These are phyloP conservation scores for Ogataea paradorogensis DNA, from an alignment of 805 yeast genomes.

Conservation along the genomic window DNA sequence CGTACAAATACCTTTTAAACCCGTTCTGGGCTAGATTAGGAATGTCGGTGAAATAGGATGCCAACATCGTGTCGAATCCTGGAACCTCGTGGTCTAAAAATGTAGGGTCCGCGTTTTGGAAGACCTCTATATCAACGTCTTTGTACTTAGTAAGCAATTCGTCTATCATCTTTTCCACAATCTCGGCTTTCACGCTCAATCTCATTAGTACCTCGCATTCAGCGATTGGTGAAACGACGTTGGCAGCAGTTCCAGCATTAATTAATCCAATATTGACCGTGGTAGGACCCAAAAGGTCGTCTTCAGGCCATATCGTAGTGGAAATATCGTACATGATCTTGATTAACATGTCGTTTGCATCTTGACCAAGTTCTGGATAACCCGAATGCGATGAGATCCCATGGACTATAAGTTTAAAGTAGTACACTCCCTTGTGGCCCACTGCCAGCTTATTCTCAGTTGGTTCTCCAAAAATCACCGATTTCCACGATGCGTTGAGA, in stretches of 20 bases:
- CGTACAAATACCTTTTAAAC: conserved; percentile 53
- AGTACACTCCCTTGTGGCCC: conserved; percentile 64
- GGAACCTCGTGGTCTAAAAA: conserved; percentile 56
- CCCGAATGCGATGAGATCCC: conserved; percentile 68
- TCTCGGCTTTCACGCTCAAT: conserved; percentile 46
- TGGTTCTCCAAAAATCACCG: conserved; percentile 73
- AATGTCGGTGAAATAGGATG: conserved; percentile 41
- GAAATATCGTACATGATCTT: conserved; percentile 47
- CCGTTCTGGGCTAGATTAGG: conserved; percentile 39
- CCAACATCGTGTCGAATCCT: conserved; percentile 52
- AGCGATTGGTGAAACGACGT: conserved; percentile 62
- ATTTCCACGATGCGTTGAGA: conserved; percentile 49
- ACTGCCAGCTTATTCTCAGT: conserved; percentile 65
- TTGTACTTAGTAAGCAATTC: conserved; percentile 32
- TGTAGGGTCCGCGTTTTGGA: conserved; percentile 37
- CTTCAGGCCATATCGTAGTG: conserved; percentile 44
- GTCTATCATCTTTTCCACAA: conserved; percentile 36
- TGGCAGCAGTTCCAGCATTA: conserved; percentile 61
- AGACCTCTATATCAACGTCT: conserved; percentile 13
- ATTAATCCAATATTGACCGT: conserved; percentile 61
- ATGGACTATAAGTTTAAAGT: conserved; percentile 40
- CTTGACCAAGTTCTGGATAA: conserved; percentile 65
- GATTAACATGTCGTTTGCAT: conserved; percentile 56
- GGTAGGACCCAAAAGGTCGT: conserved; percentile 54
- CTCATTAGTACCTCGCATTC: conserved; percentile 49